Evolutionary conservation across 495 filamentous ascomycete species (phyloP).

Genomic region (Neurospora sp.): DNA sequence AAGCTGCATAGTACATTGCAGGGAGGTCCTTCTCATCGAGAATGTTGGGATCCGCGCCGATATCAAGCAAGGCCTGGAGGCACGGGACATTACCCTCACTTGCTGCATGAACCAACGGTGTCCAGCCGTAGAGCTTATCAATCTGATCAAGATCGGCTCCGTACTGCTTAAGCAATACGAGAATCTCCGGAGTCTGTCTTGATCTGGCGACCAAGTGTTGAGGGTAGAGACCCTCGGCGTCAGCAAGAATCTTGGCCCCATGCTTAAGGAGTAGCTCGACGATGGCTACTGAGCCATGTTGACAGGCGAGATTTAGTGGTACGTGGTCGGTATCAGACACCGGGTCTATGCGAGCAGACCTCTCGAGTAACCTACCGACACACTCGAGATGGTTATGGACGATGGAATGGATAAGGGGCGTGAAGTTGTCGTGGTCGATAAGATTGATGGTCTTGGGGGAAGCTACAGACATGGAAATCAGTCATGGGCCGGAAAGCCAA

Average conservation of each 20-base stretch:
- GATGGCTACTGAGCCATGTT: conserved; percentile 75
- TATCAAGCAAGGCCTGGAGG: conserved; percentile 63
- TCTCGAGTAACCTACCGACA: conserved; percentile 62
- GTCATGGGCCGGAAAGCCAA: background rate
- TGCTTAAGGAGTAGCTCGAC: conserved; percentile 74
- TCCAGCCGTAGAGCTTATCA: conserved; percentile 96
- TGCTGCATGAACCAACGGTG: conserved; percentile 88
- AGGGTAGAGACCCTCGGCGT: conserved; percentile 94
- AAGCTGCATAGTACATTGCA: conserved; percentile 96
- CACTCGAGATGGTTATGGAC: conserved; percentile 72
- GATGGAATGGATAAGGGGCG: conserved; percentile 88
- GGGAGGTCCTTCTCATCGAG: conserved; percentile 86
- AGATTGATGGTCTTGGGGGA: conserved; percentile 58
- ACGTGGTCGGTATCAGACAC: conserved; percentile 80
- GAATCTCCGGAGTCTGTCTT: conserved; percentile 64
- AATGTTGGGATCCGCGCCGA: conserved; percentile 62
- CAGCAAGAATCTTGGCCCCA: conserved; percentile 66
- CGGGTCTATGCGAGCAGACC: conserved; percentile 70
- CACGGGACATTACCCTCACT: conserved; percentile 92
- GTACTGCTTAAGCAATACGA: conserved; percentile 71
- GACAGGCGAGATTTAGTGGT: conserved; percentile 87
- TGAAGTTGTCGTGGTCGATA: conserved; percentile 95
- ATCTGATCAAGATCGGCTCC: conserved; percentile 87
- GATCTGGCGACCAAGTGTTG: conserved; percentile 94
- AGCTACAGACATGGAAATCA: conserved; percentile 15